These are phyloP conservation scores for Meyerozyma smithsonii DNA, from an alignment of 1,139 yeast genomes.

Conservation along the genomic window DNA sequence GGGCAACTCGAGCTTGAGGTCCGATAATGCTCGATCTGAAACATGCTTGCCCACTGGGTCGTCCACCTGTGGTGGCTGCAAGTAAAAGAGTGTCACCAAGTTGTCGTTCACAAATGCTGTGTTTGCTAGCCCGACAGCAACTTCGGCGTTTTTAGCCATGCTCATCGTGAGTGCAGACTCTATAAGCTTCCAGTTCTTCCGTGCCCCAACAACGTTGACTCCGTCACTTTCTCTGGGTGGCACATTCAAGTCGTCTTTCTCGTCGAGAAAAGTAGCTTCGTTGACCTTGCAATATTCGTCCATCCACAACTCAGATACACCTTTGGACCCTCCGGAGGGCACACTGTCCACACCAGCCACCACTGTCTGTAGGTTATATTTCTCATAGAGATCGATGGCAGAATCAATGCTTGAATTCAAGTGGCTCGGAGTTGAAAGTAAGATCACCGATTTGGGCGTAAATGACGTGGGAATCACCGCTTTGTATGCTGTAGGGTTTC, in stretches of 20 bases:
- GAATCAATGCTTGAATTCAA: conserved; percentile 31
- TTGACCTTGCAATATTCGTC: conserved; percentile 24
- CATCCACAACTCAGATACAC: conserved; percentile 47
- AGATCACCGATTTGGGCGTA: conserved; percentile 18
- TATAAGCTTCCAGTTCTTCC: conserved; percentile 37
- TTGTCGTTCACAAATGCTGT: conserved; percentile 36
- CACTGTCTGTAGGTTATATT: conserved; percentile 33
- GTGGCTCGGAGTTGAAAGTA: conserved; percentile 34
- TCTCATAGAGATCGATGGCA: conserved; percentile 25
- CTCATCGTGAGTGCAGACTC: conserved; percentile 21
- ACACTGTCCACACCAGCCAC: conserved; percentile 50
- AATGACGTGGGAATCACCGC: conserved; percentile 13
- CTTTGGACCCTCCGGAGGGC: conserved; percentile 35
- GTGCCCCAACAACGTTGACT: conserved; percentile 26
- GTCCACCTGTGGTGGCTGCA: conserved; percentile 16
- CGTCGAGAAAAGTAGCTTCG: conserved; percentile 18
- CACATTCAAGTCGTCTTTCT: conserved; percentile 19
- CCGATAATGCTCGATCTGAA: not conserved
- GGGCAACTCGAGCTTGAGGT: not conserved
- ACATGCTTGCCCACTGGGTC: too few species aligned
- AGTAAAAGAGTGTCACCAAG: conserved; percentile 35
- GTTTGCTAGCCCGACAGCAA: conserved; percentile 32
- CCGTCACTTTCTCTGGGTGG: conserved; percentile 30
- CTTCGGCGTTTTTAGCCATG: conserved; percentile 13
- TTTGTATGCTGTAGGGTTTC: conserved; percentile 16